Evolutionary conservation across 192 early-diverging fungal genomes (phyloP).

Genomic region (Coemansia nantahalensis): DNA sequence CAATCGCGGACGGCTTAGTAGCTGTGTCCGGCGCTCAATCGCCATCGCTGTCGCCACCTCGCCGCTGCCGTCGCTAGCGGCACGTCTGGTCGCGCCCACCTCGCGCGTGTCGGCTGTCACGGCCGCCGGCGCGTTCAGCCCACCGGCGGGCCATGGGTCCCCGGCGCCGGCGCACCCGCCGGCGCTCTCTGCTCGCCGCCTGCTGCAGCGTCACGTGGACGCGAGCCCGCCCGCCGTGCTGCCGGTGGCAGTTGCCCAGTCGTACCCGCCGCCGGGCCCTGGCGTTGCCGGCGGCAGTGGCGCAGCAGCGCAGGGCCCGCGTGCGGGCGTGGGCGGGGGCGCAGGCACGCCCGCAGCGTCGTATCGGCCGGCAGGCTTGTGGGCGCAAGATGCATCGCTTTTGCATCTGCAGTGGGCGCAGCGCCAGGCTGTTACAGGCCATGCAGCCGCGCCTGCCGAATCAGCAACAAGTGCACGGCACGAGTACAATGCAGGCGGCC

Average conservation of each 20-base stretch:
- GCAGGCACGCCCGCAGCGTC: no score
- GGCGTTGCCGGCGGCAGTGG: background rate
- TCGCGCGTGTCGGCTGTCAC: conserved; percentile 4
- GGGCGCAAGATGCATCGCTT: no score
- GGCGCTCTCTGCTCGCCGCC: background rate
- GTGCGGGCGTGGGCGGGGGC: background rate
- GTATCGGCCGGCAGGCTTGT: no score
- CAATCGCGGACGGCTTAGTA: background rate
- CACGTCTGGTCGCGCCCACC: background rate
- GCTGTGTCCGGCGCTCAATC: background rate
- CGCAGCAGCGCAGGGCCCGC: no score
- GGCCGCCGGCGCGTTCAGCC: conserved; percentile 10
- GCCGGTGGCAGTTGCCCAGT: background rate
- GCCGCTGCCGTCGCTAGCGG: background rate
- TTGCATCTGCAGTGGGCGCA: background rate
- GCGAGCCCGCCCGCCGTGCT: background rate
- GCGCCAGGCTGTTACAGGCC: background rate
- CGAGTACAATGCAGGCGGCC: background rate
- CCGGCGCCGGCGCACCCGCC: conserved; percentile 1
- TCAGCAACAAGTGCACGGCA: background rate
- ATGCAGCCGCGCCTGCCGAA: conserved; percentile 1
- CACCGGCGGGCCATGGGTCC: no score
- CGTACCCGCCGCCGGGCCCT: background rate
- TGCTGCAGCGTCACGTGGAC: background rate
- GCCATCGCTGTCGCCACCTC: background rate